Evolutionary conservation across 495 filamentous ascomycete genomes (phyloP).

Genomic region (Aspergillus panamensis): DNA sequence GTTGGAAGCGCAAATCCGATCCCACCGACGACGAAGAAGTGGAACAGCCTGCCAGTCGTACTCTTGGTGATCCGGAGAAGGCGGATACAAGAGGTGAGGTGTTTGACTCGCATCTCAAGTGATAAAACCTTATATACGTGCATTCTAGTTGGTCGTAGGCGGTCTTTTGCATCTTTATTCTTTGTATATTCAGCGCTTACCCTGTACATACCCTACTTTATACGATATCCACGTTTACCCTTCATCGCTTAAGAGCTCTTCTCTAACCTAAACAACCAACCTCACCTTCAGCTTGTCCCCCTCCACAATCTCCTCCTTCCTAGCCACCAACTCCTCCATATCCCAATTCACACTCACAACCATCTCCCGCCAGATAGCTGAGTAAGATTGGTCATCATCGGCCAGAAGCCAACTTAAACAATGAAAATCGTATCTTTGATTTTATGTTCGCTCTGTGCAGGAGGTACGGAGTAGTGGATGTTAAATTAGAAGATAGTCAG

Average conservation of each 20-base stretch:
- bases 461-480: too few species aligned
- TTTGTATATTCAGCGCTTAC: not conserved
- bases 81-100: not conserved
- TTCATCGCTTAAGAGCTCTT: too few species aligned
- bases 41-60: not conserved
- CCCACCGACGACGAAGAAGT: not conserved
- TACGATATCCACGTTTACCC: not conserved
- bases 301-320: constrained; percentile 42
- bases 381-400: too few species aligned
- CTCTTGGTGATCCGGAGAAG: not conserved
- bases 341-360: constrained; percentile 43
- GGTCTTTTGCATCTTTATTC: not conserved
- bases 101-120: not conserved
- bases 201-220: not conserved
- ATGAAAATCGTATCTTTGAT: too few species aligned
- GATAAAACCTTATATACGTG: not conserved
- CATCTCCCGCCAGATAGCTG: too few species aligned
- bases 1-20: not conserved
- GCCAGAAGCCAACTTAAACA: too few species aligned
- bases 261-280: constrained; percentile 24
- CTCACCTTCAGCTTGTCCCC: constrained; percentile 44
- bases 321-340: constrained; percentile 44
- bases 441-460: too few species aligned
- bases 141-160: not conserved
- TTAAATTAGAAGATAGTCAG: too few species aligned